phyloP scores from a whole-genome alignment of 2,329 filamentous ascomycete genomes.

The Botrytis byssoidea region DNA sequence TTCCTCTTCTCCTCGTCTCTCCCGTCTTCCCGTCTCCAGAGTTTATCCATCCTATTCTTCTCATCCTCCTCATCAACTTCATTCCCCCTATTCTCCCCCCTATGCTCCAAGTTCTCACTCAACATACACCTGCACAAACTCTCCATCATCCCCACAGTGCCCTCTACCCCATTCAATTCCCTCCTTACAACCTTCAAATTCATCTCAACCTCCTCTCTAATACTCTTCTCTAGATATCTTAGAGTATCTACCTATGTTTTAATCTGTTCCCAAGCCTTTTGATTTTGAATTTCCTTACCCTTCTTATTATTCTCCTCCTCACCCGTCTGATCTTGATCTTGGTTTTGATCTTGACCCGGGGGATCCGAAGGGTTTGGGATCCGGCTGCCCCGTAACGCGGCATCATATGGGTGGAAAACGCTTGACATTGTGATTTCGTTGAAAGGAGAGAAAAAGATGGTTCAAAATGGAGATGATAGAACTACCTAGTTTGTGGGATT shows the following conservation, averaged over 20 bases:
- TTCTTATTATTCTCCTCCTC: neutral
- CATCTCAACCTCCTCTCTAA: neutral
- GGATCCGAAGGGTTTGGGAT: neutral
- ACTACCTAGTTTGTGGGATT: rapidly evolving
- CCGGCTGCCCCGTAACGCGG: neutral
- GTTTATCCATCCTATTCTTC: too few relatives aligned
- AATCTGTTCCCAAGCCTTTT: neutral
- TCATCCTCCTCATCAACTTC: too few relatives aligned
- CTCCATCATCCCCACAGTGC: neutral
- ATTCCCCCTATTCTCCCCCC: too few relatives aligned
- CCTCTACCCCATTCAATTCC: neutral
- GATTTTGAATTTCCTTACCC: rapidly evolving
- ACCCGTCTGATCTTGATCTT: neutral
- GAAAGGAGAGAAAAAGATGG: neutral
- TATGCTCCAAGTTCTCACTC: neutral
- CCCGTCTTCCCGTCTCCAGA: too few relatives aligned
- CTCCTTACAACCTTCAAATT: neutral
- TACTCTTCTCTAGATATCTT: rapidly evolving
- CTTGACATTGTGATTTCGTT: rapidly evolving
- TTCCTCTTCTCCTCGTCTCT: too few relatives aligned
- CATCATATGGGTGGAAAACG: neutral
- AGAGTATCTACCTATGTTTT: neutral
- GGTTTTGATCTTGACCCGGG: rapidly evolving
- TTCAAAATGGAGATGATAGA: neutral
- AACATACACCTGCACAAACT: neutral